phyloP scores from a whole-genome alignment of 352 stramenopile species.

The Aphanomyces invadans region DNA sequence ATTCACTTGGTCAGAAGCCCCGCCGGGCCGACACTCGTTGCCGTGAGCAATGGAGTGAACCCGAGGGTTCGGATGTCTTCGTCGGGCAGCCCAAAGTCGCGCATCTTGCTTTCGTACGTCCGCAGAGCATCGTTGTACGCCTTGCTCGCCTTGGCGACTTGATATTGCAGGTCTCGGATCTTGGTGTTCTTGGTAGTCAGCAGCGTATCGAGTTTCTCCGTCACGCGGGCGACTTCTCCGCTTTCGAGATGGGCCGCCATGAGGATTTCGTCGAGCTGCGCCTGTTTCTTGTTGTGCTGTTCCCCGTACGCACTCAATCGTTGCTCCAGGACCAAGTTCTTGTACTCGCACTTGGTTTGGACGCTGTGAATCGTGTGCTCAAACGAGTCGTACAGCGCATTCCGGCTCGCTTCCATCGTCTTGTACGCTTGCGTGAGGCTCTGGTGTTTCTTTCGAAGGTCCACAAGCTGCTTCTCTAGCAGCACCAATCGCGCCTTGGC shows the following conservation, averaged over 20 bases:
- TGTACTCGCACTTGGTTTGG: constrained; percentile 87
- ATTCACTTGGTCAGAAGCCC: constrained; percentile 60
- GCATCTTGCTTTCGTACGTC: constrained; percentile 61
- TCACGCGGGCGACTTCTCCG: constrained; percentile 57
- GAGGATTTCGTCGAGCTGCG: constrained; percentile 63
- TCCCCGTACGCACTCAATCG: constrained; percentile 62
- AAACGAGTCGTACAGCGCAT: constrained; percentile 87
- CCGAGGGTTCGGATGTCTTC: constrained; percentile 60
- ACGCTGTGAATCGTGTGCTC: constrained; percentile 83
- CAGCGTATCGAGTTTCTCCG: constrained; percentile 51
- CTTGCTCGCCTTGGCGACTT: constrained; percentile 64
- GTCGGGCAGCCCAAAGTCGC: constrained; percentile 57
- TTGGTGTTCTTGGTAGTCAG: constrained; percentile 52
- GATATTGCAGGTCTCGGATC: constrained; percentile 56
- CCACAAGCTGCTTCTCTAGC: constrained; percentile 59
- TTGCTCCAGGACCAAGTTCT: constrained; percentile 86
- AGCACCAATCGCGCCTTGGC: constrained; percentile 79
- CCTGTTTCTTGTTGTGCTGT: constrained; percentile 40
- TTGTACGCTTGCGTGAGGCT: constrained; percentile 70
- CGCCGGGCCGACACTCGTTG: constrained; percentile 54
- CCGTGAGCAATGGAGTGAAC: constrained; percentile 49
- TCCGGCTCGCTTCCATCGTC: constrained; percentile 70
- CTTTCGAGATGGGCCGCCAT: constrained; percentile 63
- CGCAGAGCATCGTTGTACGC: constrained; percentile 68
- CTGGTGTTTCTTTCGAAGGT: constrained; percentile 51